Evolutionary conservation across 352 stramenopile species (phyloP), one percentile per base, ranked within the genome.

Genomic region (Globisporangium iwayamae): DNA sequence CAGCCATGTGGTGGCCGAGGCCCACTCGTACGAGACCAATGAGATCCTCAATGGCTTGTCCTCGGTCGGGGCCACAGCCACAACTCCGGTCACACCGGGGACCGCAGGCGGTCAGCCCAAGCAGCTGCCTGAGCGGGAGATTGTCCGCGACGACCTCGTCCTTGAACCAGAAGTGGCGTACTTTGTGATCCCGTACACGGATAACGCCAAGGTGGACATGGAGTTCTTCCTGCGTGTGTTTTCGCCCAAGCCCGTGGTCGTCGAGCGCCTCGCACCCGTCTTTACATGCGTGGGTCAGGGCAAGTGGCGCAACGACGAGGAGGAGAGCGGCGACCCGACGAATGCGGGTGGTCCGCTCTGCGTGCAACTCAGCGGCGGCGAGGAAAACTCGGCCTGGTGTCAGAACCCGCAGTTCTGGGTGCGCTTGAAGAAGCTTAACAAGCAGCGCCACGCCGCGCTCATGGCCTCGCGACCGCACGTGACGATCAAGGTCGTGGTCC

Each of bases 351-450:
- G 91, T 0, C 85, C 89, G 41, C 67, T 96, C 34, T 89, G 66
- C 60, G 58, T 61, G 66, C 79, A 73, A 38, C 70, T 76, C 62
- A 75, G 54, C 38, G 66, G 65, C 0, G 78, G 79, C 4, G 68
- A 79, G 6, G 79, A 89, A 39, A 93, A 93, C 62, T 32, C 80
- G 0, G 60, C 76, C 16, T 93, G 83, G 83, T 90, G 84, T 69
- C 89, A 96, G 63, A 97, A 97, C 54, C 90, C 91, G 10, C 91
- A 98, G 72, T 98, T 94, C 66, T 85, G 87, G 72, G 32, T 96
- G 39, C 78, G 78, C 0, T 67, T 92, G 14, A 56, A 63, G 25
- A 59, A 79, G 5, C 67, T 77, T 22, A 53, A 59, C 2, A 30
- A 47, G 18, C 56, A 71, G 51, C 54, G 71, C 16, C 64, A 66